Base-by-base conservation (phyloP, 2,329 filamentous ascomycete genomes). In the Trichoderma aggressivum region DNA sequence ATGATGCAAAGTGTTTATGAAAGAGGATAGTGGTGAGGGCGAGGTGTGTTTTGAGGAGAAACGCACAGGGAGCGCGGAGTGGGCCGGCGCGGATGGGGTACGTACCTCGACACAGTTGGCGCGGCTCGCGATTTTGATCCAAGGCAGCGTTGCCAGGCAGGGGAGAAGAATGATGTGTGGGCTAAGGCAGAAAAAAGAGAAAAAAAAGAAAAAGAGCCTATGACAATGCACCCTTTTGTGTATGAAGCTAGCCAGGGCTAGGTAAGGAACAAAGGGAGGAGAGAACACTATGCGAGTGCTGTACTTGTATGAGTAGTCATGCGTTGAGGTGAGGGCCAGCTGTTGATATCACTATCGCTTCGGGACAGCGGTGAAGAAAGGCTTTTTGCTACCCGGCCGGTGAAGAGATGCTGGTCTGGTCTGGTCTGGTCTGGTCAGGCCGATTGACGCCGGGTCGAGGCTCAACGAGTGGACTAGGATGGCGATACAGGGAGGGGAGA, bases 31-130 rank as follows among this genome's bases (percentile, higher is more conserved):
- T 76, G 59, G 77, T 80, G 78, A 80, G 77, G 79, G 76, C 75
- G 76, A 72, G 78, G 77, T 76, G 77, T 81, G 79, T 81, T 80
- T 81, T 81, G 78, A 79, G 76, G 72, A 74, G 76, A 69, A 69
- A 59, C 67, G 36, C 36, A 62, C 76, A 78, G 79, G 74, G 75
- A 76, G 78, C 73, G 73, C 74, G 75, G 75, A 75, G 75, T 74
- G 75, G 75, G 72, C 75, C 76, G 75, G 75, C 78, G 77, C 75
- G 75, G 77, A 72, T 76, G 74, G 39, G 55, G 77, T 78, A 79
- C 78, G 76, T 79, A 79, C 78, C 76, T 75, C 71, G 72, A 74
- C 73, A 71, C 18, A 43, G 65, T 73, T 73, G 74, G 75, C 77
- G 77, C 76, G 77, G 76, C 75, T 77, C 76, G 74, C 76, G 77